phyloP scores from a whole-genome alignment of 768 basidiomycete species.

The Scleroderma bovista region DNA sequence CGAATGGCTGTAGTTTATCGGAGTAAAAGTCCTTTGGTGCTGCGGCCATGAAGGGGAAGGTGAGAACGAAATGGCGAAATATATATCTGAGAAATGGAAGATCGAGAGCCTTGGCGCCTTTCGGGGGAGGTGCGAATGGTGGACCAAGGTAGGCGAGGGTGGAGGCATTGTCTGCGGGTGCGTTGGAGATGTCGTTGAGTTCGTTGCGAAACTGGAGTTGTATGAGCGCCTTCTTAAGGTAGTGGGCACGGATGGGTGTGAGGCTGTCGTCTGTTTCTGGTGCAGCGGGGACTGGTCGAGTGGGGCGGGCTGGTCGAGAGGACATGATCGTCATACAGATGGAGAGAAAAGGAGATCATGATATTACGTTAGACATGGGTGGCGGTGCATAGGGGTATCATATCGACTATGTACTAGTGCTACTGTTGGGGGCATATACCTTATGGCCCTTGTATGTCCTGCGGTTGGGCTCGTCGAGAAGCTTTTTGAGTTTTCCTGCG shows the following conservation, averaged over 20 bases:
- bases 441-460: constrained; percentile 28
- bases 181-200: constrained; percentile 57
- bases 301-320: constrained; percentile 7
- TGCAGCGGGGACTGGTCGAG: constrained; percentile 4
- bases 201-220: constrained; percentile 83
- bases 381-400: constrained; percentile 1
- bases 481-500: constrained; percentile 53
- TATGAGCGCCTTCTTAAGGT: constrained; percentile 94
- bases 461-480: constrained; percentile 33
- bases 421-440: constrained; percentile 26
- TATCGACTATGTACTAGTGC: too few species aligned
- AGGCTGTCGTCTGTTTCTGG: constrained; percentile 28
- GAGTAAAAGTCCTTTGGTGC: constrained; percentile 92
- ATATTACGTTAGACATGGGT: constrained; percentile 3
- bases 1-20: constrained; percentile 91
- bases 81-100: constrained; percentile 86
- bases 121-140: constrained; percentile 74
- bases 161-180: constrained; percentile 40
- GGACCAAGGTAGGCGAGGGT: constrained; percentile 84
- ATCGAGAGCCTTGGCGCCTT: constrained; percentile 53
- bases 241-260: constrained; percentile 90
- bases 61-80: constrained; percentile 88
- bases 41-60: constrained; percentile 90
- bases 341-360: too few species aligned
- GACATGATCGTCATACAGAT: not conserved